These are phyloP conservation scores for Histomonas meleagridis DNA, from an alignment of 208 protist genomes.

Conservation along the genomic window DNA sequence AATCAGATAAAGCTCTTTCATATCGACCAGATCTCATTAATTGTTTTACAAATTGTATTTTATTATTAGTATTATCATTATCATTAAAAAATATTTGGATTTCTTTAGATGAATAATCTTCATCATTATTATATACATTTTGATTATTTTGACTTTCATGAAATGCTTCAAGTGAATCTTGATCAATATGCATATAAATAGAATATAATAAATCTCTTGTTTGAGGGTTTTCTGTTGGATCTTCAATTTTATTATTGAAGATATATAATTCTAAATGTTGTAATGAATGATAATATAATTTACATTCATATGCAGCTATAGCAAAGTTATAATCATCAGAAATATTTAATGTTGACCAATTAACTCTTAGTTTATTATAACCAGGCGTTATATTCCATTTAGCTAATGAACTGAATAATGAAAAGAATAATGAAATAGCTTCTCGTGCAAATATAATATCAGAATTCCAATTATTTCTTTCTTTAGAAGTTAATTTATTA, in stretches of 20 bases:
- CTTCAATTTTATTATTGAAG: too few relatives aligned
- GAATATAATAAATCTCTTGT: too few relatives aligned
- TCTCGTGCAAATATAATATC: background rate
- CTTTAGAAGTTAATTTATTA: background rate
- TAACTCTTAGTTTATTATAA: background rate
- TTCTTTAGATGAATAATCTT: background rate
- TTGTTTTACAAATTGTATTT: background rate
- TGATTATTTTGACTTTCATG: too few relatives aligned
- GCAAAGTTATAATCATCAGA: background rate
- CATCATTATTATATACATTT: too few relatives aligned
- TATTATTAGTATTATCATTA: background rate
- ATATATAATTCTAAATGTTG: background rate
- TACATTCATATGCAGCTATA: background rate
- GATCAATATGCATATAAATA: too few relatives aligned
- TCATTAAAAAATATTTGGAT: background rate
- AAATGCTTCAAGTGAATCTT: too few relatives aligned
- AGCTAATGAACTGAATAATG: background rate
- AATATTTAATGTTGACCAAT: background rate
- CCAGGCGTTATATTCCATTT: background rate
- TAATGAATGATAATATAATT: background rate
- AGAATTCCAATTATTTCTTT: background rate
- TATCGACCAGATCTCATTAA: background rate
- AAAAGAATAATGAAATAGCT: background rate
- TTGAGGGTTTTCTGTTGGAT: too few relatives aligned
- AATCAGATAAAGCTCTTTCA: background rate